Conservation (phyloP, 257 asterid species). For the Solanum sejunctum region DNA sequence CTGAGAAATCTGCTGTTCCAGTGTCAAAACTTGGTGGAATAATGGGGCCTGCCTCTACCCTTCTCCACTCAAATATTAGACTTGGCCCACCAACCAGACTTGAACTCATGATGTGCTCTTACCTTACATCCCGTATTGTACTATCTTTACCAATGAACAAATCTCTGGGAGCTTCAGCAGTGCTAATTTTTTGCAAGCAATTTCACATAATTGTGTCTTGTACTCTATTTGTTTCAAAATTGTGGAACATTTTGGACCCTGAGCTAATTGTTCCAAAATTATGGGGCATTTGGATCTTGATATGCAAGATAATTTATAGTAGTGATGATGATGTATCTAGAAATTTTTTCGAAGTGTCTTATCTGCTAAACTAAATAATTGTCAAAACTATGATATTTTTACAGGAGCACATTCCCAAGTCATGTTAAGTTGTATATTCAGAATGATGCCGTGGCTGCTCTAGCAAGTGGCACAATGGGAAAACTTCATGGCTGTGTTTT, state of each 20-base stretch:
- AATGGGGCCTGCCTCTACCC: background rate
- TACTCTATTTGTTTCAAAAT: background rate
- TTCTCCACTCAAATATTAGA: background rate
- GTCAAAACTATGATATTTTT: background rate
- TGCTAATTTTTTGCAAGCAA: background rate
- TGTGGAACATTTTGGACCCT: background rate
- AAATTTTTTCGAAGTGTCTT: background rate
- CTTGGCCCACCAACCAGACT: background rate
- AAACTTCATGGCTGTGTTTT: constrained; percentile 88
- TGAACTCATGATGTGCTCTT: background rate
- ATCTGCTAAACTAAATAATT: background rate
- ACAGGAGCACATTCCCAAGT: constrained; percentile 59
- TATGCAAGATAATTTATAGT: background rate
- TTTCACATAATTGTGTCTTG: background rate
- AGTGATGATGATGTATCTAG: background rate
- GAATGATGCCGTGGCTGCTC: constrained; percentile 98
- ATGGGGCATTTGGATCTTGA: background rate
- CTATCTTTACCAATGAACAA: background rate
- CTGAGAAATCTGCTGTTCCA: background rate
- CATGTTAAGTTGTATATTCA: constrained; percentile 57
- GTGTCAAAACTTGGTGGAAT: background rate
- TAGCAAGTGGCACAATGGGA: constrained; percentile 98
- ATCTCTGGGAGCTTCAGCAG: background rate
- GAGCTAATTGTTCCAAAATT: background rate
- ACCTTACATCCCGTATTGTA: background rate